Base-by-base conservation (phyloP, 1,139 yeast species). In the Wickerhamomyces sp. region DNA sequence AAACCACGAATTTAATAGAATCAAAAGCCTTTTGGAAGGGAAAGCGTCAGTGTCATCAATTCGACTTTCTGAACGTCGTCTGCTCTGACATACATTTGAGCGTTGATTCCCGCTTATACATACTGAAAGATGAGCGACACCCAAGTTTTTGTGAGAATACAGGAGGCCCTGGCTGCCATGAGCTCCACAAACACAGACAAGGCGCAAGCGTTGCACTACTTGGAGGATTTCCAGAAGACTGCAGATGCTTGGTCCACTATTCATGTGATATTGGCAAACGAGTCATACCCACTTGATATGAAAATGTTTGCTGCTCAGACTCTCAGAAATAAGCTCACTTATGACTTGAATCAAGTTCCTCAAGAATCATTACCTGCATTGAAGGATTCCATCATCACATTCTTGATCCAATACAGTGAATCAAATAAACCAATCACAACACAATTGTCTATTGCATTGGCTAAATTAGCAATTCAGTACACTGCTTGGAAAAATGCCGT, bases 301-400 rank as follows among this genome's bases (percentile, higher is more conserved):
- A 81, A 81, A 59, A 70, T 93, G 56, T 93, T 94, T 69, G 86
- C 94, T 10, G 86, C 97, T 1, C 99, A 94, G 63, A 91, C 98
- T 0, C 68, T 94, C 51, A 72, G 96, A 53, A 83, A 91, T 36
- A 90, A 90, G 59, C 71, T 89, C 42, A 84, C 88, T 13, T 91
- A 87, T 63, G 98, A 93, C 66, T 71, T 91, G 53, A 72, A 75
- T 50, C 99, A 93, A 64, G 68, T 89, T 3, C 88, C 89, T 0
- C 68, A 64, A 32, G 73, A 72, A 8, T 69, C 79, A 34, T 68
- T 79, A 41, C 58, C 66, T 35, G 75, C 72, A 14, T 69, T 94
- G 53, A 85, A 86, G 58, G 76, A 76, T 44, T 78, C 89, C 5
- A 60, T 90, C 38, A 65, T 85, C 26, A 72, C 73, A 34, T 70